phyloP scores from a whole-genome alignment of 208 protist genomes.

The Leishmania tarentolae region DNA sequence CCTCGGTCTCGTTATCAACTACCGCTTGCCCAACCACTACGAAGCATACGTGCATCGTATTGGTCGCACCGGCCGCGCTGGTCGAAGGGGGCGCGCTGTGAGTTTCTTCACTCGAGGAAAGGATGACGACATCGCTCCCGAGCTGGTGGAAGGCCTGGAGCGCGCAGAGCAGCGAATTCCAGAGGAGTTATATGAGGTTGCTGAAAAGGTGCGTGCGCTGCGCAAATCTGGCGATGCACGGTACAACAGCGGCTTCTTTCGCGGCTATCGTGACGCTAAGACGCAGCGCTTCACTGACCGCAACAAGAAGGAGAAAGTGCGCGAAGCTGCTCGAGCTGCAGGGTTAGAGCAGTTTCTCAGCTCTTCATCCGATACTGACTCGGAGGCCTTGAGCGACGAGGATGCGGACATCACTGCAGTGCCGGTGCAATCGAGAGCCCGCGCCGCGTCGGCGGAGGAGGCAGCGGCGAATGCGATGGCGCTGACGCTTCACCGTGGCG shows the following conservation, averaged over 20 bases:
- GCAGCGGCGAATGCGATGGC: slow-evolving; percentile 25
- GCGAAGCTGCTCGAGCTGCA: slow-evolving; percentile 65
- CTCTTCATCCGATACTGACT: slow-evolving; percentile 52
- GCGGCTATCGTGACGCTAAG: slow-evolving; percentile 74
- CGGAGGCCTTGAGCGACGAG: slow-evolving; percentile 40
- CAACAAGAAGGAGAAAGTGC: slow-evolving; percentile 63
- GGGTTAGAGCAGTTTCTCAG: slow-evolving; percentile 81
- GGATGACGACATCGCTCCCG: slow-evolving; percentile 84
- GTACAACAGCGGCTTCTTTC: slow-evolving; percentile 73
- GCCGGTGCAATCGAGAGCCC: slow-evolving; percentile 18
- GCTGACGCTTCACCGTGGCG: slow-evolving; percentile 25
- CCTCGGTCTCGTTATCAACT: slow-evolving; percentile 99
- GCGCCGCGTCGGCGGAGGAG: slow-evolving; percentile 9
- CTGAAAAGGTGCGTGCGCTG: slow-evolving; percentile 67
- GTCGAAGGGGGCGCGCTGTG: slow-evolving; percentile 73
- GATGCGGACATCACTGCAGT: slow-evolving; percentile 38
- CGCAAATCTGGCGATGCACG: slow-evolving; percentile 66
- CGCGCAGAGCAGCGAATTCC: slow-evolving; percentile 72
- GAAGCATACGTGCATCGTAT: slow-evolving; percentile 98
- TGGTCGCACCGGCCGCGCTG: slow-evolving; percentile 90
- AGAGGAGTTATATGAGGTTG: slow-evolving; percentile 81
- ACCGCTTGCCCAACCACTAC: slow-evolving; percentile 98
- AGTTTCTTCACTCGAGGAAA: slow-evolving; percentile 85
- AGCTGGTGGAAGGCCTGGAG: slow-evolving; percentile 82
- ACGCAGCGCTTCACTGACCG: slow-evolving; percentile 57